Conservation (phyloP, 768 basidiomycete species). For the Lentinula lateritia region DNA sequence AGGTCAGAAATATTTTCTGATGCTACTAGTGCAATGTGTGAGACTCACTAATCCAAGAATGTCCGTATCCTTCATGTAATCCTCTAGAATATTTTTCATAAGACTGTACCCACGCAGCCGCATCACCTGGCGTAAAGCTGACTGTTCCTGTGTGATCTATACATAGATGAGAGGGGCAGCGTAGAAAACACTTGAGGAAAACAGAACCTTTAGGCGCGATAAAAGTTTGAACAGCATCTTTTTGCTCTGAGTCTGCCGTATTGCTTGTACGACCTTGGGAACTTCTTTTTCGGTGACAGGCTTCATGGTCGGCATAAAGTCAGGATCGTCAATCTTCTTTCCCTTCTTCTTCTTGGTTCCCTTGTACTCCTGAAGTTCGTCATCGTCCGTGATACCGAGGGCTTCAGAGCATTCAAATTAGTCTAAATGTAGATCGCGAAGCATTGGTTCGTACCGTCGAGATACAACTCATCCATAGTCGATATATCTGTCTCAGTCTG, state of each 20-base stretch:
- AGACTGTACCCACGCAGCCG: conserved; percentile 89
- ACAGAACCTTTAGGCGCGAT: conserved; percentile 73
- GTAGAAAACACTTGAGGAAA: neutral
- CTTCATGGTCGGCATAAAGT: conserved; percentile 78
- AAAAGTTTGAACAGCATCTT: conserved; percentile 81
- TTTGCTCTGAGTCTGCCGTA: conserved; percentile 81
- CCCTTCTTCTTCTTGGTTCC: conserved; percentile 86
- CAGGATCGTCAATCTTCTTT: conserved; percentile 86
- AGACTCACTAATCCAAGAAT: conserved; percentile 61
- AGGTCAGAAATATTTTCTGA: neutral
- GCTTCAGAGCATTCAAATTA: conserved; percentile 40
- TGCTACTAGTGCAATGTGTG: too few species aligned
- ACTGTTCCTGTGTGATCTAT: conserved; percentile 81
- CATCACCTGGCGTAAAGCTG: conserved; percentile 79
- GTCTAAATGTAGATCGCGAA: neutral
- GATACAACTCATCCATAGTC: conserved; percentile 90
- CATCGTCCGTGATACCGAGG: conserved; percentile 90
- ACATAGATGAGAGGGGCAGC: neutral
- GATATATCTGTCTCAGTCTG: conserved; percentile 97
- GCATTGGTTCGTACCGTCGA: conserved; percentile 61
- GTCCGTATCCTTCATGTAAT: conserved; percentile 65
- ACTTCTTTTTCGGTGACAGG: conserved; percentile 75
- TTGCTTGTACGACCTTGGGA: conserved; percentile 86
- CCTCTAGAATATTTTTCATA: conserved; percentile 85
- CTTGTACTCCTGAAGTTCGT: conserved; percentile 76